These are phyloP conservation scores for Chloropicon primus DNA, from an alignment of 139 green algal genomes.

Conservation along the genomic window DNA sequence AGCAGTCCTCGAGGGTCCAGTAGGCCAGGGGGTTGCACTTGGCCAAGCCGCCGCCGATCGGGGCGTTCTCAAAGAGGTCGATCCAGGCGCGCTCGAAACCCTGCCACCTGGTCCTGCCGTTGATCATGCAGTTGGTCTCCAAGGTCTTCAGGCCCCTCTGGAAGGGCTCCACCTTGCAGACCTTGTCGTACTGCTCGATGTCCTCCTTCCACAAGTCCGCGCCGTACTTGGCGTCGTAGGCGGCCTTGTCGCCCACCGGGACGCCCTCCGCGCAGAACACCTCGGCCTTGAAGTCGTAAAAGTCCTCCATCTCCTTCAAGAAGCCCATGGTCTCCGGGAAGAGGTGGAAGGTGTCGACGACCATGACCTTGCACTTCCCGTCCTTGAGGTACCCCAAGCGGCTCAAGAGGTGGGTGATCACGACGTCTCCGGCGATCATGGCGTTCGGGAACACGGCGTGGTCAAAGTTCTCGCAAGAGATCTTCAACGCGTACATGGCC, in stretches of 20 bases:
- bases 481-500: constrained; percentile 21
- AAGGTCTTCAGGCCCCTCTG: constrained; percentile 21
- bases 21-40: constrained; percentile 36
- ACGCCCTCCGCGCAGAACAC: constrained; percentile 29
- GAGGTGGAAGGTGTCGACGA: constrained; percentile 49
- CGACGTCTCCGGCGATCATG: constrained; percentile 40
- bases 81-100: constrained; percentile 31
- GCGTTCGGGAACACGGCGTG: constrained; percentile 35
- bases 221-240: constrained; percentile 22
- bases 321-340: constrained; percentile 39
- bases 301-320: constrained; percentile 31
- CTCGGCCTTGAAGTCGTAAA: constrained; percentile 39
- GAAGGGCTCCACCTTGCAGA: constrained; percentile 56
- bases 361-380: constrained; percentile 23
- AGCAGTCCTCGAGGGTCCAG: constrained; percentile 40
- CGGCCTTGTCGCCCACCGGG: constrained; percentile 7
- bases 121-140: constrained; percentile 40
- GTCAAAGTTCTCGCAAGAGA: constrained; percentile 23
- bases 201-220: constrained; percentile 19
- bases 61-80: constrained; percentile 11
- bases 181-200: constrained; percentile 44
- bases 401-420: constrained; percentile 36
- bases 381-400: constrained; percentile 23
- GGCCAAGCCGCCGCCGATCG: constrained; percentile 6
- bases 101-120: constrained; percentile 34